Base-by-base conservation (phyloP, 805 yeast species). In the Metschnikowia colocasiae region DNA sequence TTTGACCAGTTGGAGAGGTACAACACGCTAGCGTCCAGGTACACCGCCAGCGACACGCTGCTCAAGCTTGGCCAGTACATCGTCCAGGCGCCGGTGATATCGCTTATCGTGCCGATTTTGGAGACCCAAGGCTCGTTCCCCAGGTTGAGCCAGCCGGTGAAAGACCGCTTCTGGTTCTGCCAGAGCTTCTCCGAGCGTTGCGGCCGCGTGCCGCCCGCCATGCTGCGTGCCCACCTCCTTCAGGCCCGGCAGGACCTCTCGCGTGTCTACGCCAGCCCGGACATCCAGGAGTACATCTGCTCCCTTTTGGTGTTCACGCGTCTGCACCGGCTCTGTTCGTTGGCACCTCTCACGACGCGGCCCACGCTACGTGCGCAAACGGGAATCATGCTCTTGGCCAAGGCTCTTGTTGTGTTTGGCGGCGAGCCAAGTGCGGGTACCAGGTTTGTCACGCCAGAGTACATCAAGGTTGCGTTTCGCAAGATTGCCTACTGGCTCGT, bases 401-500 rank as follows among this genome's bases (percentile, higher is more conserved):
- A 53, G 38, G 60, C 67, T 3, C 49, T 68, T 34, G 68, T 64
- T 22, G 54, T 55, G 10, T 62, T 60, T 61, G 20, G 26, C 26
- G 19, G 7, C 19, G 13, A n/a, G 30, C 3, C 18, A 12, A 9
- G 3, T 6, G 19, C 15, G 6, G 58, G 12, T 5, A 18, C 40
- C 10, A n/a, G 6, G 19, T 71, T 52, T 48, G 67, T 68, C 6
- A 71, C 75, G 3, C 75, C 76, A 0, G 73, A 67, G 35, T 55
- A 52, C 32, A 65, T 63, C 34, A 71, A 71, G 50, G 55, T 67
- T n/a, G 71, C 75, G 5, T 59, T 61, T 51, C 56, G 72, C 23
- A 67, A 67, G 49, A 54, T 72, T 6, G 73, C 67, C 20, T 71
- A 70, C 59, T 72, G 77, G 77, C 56, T 70, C 15, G 70, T 72